These are phyloP conservation scores for Candida mattraensis DNA, from an alignment of 805 yeast species.

Conservation along the genomic window DNA sequence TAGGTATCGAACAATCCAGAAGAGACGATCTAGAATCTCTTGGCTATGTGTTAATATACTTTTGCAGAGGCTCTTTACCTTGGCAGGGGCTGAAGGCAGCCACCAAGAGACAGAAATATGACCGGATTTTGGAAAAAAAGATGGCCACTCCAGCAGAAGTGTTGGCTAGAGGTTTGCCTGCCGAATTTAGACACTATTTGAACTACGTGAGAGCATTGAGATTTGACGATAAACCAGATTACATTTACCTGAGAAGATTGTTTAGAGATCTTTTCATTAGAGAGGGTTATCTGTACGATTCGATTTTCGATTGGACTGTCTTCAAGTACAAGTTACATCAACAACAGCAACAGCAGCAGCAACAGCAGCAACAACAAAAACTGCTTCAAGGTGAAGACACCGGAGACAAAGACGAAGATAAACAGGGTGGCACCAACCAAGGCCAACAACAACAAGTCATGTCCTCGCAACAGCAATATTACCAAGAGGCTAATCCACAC, in stretches of 20 bases:
- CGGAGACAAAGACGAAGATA: conserved; percentile 20
- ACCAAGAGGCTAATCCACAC: conserved; percentile 16
- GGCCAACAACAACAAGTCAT: conserved; percentile 15
- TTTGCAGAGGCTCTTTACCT: conserved; percentile 93
- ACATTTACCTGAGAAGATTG: conserved; percentile 80
- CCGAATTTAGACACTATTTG: conserved; percentile 84
- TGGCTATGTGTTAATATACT: conserved; percentile 92
- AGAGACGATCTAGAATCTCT: conserved; percentile 94
- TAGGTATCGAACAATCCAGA: conserved; percentile 95
- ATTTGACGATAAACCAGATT: conserved; percentile 96
- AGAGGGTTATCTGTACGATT: conserved; percentile 89
- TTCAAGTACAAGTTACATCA: conserved; percentile 70
- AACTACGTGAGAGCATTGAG: conserved; percentile 86
- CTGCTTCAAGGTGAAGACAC: conserved; percentile 18
- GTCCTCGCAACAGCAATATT: conserved; percentile 21
- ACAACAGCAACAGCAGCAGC: conserved; percentile 39
- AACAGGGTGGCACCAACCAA: conserved; percentile 7
- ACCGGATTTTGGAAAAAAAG: conserved; percentile 92
- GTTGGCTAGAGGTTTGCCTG: conserved; percentile 88
- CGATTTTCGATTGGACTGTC: conserved; percentile 95
- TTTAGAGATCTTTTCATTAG: conserved; percentile 87
- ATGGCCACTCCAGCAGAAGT: conserved; percentile 85
- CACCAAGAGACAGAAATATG: conserved; percentile 95
- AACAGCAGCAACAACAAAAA: conserved; percentile 26
- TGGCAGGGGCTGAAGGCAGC: conserved; percentile 99